Evolutionary conservation across 1,139 yeast species (phyloP).

Genomic region (Kurtzmaniella quercitrusa): DNA sequence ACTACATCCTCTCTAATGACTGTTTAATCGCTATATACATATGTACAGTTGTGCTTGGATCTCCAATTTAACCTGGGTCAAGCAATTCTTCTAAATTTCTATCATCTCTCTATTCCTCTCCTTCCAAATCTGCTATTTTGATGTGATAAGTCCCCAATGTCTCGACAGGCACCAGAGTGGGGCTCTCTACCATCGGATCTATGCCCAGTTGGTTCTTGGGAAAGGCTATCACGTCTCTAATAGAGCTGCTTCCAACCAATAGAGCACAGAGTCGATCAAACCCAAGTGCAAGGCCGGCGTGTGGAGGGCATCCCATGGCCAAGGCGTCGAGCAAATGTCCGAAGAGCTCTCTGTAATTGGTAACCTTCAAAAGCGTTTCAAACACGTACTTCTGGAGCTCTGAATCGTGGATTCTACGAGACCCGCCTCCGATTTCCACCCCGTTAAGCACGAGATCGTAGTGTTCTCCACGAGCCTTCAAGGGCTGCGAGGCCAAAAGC

Average conservation of each 20-base stretch:
- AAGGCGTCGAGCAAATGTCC: conserved; percentile 84
- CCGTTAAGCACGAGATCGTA: conserved; percentile 93
- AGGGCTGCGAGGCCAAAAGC: conserved; percentile 48
- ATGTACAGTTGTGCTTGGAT: not conserved
- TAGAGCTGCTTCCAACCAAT: conserved; percentile 68
- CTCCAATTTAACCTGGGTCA: too few relatives aligned
- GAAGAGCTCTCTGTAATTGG: conserved; percentile 59
- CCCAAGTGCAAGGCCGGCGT: conserved; percentile 95
- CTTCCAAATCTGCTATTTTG: conserved; percentile 1
- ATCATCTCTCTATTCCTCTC: not conserved
- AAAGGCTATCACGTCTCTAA: conserved; percentile 91
- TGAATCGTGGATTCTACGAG: conserved; percentile 89
- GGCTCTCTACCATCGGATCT: conserved; percentile 86
- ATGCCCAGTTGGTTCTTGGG: conserved; percentile 89
- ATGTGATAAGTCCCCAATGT: conserved; percentile 44
- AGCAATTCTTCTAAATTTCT: too few relatives aligned
- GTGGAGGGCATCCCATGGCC: conserved; percentile 95
- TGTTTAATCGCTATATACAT: not conserved
- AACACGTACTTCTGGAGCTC: conserved; percentile 69
- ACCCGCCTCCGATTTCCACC: conserved; percentile 95
- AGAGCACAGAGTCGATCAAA: conserved; percentile 92
- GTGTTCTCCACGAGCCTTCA: conserved; percentile 82
- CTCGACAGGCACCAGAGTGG: conserved; percentile 53
- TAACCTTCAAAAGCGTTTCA: conserved; percentile 50
- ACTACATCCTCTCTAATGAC: not conserved